These are phyloP conservation scores for Exophiala dermatitidis DNA, from an alignment of 2,329 filamentous ascomycete genomes.

Conservation along the genomic window DNA sequence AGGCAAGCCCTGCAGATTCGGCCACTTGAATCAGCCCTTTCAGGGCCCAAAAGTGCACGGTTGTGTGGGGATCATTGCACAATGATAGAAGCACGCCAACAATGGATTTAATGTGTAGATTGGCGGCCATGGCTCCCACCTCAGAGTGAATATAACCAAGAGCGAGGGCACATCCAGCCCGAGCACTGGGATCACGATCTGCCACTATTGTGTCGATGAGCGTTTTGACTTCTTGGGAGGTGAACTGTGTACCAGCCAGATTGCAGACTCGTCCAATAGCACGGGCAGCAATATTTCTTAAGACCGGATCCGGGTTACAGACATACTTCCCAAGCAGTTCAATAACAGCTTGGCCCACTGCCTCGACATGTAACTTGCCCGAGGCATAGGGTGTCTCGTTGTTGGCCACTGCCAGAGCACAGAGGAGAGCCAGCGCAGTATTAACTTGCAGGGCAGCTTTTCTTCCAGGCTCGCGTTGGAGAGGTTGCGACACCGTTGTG, in stretches of 20 bases:
- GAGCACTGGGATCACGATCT: slow-evolving; percentile 85
- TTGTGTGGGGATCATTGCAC: slow-evolving; percentile 88
- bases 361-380: slow-evolving; percentile 65
- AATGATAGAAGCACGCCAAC: slow-evolving; percentile 97
- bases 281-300: slow-evolving; percentile 78
- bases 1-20: slow-evolving; percentile 86
- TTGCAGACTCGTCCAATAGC: slow-evolving; percentile 80
- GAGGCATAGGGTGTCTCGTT: slow-evolving; percentile 67
- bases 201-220: slow-evolving; percentile 89
- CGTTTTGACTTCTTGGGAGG: slow-evolving; percentile 80
- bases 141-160: slow-evolving; percentile 90
- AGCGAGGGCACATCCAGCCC: slow-evolving; percentile 90
- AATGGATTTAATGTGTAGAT: slow-evolving; percentile 92
- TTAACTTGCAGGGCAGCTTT: slow-evolving; percentile 90
- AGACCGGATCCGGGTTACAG: slow-evolving; percentile 73
- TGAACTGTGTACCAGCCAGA: slow-evolving; percentile 77
- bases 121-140: slow-evolving; percentile 94
- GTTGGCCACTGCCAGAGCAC: slow-evolving; percentile 73
- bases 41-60: slow-evolving; percentile 93
- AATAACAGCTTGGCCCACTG: slow-evolving; percentile 65
- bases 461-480: slow-evolving; percentile 79
- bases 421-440: slow-evolving; percentile 71
- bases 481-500: slow-evolving; percentile 64
- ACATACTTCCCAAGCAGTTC: slow-evolving; percentile 55
- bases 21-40: slow-evolving; percentile 80